Evolutionary conservation across 1,284 basidiomycete species (phyloP), one percentile per base, ranked within the genome.

Genomic region (Somion occarium): DNA sequence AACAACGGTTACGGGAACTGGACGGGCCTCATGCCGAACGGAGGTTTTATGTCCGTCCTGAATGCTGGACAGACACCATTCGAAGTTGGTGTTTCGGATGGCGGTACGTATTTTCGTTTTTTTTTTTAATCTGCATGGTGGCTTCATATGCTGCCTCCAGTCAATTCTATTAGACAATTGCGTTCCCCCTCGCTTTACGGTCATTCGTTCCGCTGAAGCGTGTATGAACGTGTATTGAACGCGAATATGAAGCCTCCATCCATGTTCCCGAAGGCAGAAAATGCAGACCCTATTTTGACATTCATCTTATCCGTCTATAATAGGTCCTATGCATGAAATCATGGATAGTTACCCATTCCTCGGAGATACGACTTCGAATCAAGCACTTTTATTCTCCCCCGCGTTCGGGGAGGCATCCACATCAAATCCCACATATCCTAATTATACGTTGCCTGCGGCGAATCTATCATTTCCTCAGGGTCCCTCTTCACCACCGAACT

Each of bases 321-420:
- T 56, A 76, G 70, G 58, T 7, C 75, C 80, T 7, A 60, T 85
- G 23, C 80, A 83, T 55, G 56, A 73, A 48, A 48, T 73, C 2
- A 64, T 80, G 3, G 54, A 67, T 3, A 34, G 15, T 15, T 61
- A 75, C 1, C 88, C 87, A 0, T 65, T 86, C 1, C 70, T 93
- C 0, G 89, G 87, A 3, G 91, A 94, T 62, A 85, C 88, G 1
- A 91, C 89, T 0, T 72, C 82, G 1, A 85, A 82, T 50, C 80
- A 86, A 61, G 86, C 80, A 0, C 68, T 94, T n/a, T 61, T 93
- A 12, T 91, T 90, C 65, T 93, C 91, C 0, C 80, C 83, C 0
- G 66, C 82, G 0, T 80, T 86, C 38, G 60, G 62, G 46, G 66
- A 71, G 18, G 59, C 65, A 3, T 58, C 61, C 12, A 59, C 49